These are phyloP conservation scores for Coprinopsis marcescibilis DNA, from an alignment of 768 basidiomycete species.

Conservation along the genomic window DNA sequence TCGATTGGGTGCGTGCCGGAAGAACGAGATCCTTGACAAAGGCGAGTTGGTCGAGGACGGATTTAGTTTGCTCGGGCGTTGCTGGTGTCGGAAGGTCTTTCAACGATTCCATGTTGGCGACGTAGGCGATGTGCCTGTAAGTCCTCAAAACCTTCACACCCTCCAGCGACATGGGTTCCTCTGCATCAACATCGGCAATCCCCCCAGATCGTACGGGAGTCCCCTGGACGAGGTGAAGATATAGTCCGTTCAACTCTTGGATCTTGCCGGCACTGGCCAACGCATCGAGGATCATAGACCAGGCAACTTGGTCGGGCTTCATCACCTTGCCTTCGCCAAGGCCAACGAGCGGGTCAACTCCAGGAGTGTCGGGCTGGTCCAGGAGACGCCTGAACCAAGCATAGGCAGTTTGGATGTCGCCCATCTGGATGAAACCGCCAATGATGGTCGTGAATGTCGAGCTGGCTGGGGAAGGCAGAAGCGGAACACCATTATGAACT, in stretches of 20 bases:
- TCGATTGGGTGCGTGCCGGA: too few species aligned
- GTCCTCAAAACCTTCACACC: slow-evolving; percentile 26
- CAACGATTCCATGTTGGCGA: slow-evolving; percentile 27
- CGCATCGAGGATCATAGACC: slow-evolving; percentile 52
- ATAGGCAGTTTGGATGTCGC: slow-evolving; percentile 59
- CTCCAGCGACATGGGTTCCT: slow-evolving; percentile 11
- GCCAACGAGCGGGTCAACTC: slow-evolving; percentile 35
- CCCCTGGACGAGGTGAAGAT: slow-evolving; percentile 24
- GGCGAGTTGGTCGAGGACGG: neutral
- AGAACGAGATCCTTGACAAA: neutral
- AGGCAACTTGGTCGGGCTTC: slow-evolving; percentile 49
- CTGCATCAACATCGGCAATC: neutral
- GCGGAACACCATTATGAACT: neutral
- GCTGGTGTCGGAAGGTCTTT: slow-evolving; percentile 5
- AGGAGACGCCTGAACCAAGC: slow-evolving; percentile 65
- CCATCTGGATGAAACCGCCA: slow-evolving; percentile 53
- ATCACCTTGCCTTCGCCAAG: slow-evolving; percentile 23
- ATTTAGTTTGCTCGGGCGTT: neutral
- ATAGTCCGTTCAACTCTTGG: slow-evolving; percentile 45
- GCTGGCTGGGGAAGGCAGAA: slow-evolving; percentile 45
- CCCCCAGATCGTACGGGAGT: slow-evolving; percentile 12
- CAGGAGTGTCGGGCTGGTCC: slow-evolving; percentile 33
- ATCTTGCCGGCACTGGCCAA: slow-evolving; percentile 21
- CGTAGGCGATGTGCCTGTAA: slow-evolving; percentile 39
- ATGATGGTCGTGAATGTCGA: slow-evolving; percentile 64